A percentile compares a stretch with the other conserved stretches of the same genome.
phyloP scores from a whole-genome alignment of 805 yeast genomes.

The Wickerhamomyces hampshirensis region DNA sequence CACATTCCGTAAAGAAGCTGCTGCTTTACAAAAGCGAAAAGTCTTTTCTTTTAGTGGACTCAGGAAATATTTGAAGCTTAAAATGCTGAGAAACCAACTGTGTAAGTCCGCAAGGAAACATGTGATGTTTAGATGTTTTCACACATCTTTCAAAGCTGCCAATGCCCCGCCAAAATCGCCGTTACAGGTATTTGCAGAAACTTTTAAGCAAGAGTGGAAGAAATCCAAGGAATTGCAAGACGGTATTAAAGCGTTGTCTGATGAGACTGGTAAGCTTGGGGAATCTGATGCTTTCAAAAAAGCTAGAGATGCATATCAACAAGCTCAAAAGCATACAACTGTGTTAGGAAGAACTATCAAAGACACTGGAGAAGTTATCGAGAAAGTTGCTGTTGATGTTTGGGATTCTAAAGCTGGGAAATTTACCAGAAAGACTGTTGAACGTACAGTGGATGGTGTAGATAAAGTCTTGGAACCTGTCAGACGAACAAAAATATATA shows the following conservation, averaged over 20 bases:
- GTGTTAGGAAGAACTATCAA: slow-evolving; percentile 70
- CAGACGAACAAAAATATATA: slow-evolving; percentile 82
- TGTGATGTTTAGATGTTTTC: slow-evolving; percentile 20
- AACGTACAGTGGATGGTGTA: slow-evolving; percentile 75
- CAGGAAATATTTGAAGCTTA: too few relatives aligned
- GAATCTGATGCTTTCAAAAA: slow-evolving; percentile 90
- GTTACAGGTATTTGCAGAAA: slow-evolving; percentile 85
- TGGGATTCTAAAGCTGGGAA: slow-evolving; percentile 96
- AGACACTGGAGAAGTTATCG: slow-evolving; percentile 92
- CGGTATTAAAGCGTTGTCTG: slow-evolving; percentile 89
- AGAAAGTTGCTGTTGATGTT: slow-evolving; percentile 81
- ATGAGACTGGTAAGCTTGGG: slow-evolving; percentile 90
- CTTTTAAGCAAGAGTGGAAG: slow-evolving; percentile 87
- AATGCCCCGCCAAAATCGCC: slow-evolving; percentile 59
- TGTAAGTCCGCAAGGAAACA: slow-evolving; percentile 1
- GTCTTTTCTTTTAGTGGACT: neutral
- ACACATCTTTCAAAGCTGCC: slow-evolving; percentile 11
- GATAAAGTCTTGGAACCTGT: slow-evolving; percentile 91
- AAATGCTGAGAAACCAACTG: slow-evolving; percentile 5
- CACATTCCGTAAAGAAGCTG: too few relatives aligned
- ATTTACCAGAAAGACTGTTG: slow-evolving; percentile 83
- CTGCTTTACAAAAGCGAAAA: too few relatives aligned
- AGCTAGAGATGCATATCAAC: slow-evolving; percentile 89
- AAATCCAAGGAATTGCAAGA: slow-evolving; percentile 87
- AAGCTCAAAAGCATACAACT: slow-evolving; percentile 69